These are phyloP conservation scores for Centella asiatica DNA, from an alignment of 129 eudicot species.

Conservation along the genomic window DNA sequence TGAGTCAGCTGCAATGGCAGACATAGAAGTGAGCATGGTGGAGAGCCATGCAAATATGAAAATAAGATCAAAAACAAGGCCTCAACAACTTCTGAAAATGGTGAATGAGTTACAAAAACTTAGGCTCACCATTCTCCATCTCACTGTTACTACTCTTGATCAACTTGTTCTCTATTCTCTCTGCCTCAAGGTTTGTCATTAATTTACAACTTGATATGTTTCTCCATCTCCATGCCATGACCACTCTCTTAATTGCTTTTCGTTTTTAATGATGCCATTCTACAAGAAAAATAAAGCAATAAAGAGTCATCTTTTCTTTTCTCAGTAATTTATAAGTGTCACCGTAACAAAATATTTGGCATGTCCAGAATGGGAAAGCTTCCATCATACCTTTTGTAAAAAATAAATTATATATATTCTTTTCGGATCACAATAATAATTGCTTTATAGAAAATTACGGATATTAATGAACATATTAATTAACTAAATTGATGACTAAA, in stretches of 20 bases:
- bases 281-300: too few relatives aligned
- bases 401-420: too few relatives aligned
- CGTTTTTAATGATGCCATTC: neutral
- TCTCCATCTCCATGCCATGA: too few relatives aligned
- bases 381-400: too few relatives aligned
- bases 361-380: too few relatives aligned
- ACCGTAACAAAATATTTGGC: too few relatives aligned
- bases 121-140: conserved; percentile 30
- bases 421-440: too few relatives aligned
- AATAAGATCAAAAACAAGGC: conserved; percentile 20
- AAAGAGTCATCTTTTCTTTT: too few relatives aligned
- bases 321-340: too few relatives aligned
- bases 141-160: conserved; percentile 24
- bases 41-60: conserved; percentile 33
- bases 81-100: conserved; percentile 18
- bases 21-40: conserved; percentile 29
- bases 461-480: too few relatives aligned
- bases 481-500: too few relatives aligned
- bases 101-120: conserved; percentile 22
- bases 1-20: conserved; percentile 11
- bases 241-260: neutral
- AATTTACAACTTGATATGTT: neutral
- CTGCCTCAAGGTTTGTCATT: conserved; percentile 21
- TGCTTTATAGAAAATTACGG: too few relatives aligned
- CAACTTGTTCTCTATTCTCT: conserved; percentile 23